Conservation (phyloP, 1,284 basidiomycete species). For the Pascua guehoae region DNA sequence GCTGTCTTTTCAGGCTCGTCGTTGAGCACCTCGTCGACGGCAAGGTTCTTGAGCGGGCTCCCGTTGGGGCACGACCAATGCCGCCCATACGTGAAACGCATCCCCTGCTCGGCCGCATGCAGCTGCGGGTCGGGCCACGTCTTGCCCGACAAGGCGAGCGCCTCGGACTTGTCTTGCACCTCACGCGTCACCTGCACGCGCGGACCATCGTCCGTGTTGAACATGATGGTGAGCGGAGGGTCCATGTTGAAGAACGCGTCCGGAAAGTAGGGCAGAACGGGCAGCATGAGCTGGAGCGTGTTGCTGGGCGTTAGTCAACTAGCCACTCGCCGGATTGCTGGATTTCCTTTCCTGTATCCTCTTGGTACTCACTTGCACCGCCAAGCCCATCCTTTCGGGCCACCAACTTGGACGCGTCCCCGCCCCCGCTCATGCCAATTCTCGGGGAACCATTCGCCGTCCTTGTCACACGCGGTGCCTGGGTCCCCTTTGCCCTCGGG, state of each 20-base stretch:
- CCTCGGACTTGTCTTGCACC: constrained; percentile 29
- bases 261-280: constrained; percentile 32
- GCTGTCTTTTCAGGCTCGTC: constrained; percentile 13
- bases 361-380: constrained; percentile 34
- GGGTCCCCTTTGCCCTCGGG: constrained; percentile 36
- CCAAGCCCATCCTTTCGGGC: constrained; percentile 27
- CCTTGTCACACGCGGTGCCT: constrained; percentile 29
- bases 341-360: not conserved
- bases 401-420: constrained; percentile 29
- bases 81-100: constrained; percentile 39
- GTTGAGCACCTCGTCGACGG: constrained; percentile 33
- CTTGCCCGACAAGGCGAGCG: constrained; percentile 25
- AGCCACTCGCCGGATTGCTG: not conserved
- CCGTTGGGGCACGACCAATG: constrained; percentile 37
- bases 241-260: constrained; percentile 28
- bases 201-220: constrained; percentile 36
- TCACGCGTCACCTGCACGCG: constrained; percentile 21
- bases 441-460: constrained; percentile 19
- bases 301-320: constrained; percentile 22
- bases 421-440: constrained; percentile 25
- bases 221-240: constrained; percentile 33
- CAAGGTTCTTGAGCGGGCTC: constrained; percentile 26
- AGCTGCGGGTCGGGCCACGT: constrained; percentile 31
- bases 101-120: constrained; percentile 27
- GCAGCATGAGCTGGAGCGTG: constrained; percentile 33